Base-by-base conservation (phyloP, 2,329 filamentous ascomycete species). In the Fusarium nelsonii region DNA sequence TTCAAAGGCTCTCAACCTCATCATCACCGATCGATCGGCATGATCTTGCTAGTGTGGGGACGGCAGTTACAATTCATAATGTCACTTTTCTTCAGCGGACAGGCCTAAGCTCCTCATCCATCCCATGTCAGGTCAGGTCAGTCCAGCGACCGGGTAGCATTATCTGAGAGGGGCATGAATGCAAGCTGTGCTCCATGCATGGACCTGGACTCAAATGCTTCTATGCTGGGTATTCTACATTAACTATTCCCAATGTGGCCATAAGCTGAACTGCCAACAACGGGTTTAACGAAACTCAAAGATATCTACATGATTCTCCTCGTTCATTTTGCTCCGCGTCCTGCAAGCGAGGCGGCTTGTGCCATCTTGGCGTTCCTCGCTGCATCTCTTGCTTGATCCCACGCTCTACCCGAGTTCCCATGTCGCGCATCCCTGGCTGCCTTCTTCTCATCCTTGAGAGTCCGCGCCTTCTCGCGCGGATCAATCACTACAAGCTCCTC, bases 401-500 rank as follows among this genome's bases (percentile, higher is more conserved):
- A 88, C 36, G 84, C 83, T 62, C 86, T 82, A n/a, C 86, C 84
- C 43, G 83, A 83, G 23, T 84, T 85, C 14, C 84, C 85, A 32
- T 82, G 78, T 63, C 82, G 81, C 16, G 81, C 82, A 34, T 88
- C 89, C 65, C 86, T 84, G 68, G 87, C 85, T 12, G 85, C 85
- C 71, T 83, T 88, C 76, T 87, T 88, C 74, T 88, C 87, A 64
- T 90, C 87, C 75, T 88, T 85, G 39, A 97, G 83, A 39, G 91
- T 91, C 76, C 88, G 90, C 44, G 92, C 91, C 78, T 92, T 93
- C 78, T 94, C 93, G 58, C 93, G 84, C 2, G 94, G 94, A 82
- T 99, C 96, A 78, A 98, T 97, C 4, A 98, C 94, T 45, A 97
- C 88, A 43, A 97, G 79, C 74, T 97, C 93, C 60, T 97, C 94